A percentile compares a stretch with the other conserved stretches of the same genome.
phyloP scores from a whole-genome alignment of 2,329 filamentous ascomycete genomes.

The Chrysosporium keratinophilum region DNA sequence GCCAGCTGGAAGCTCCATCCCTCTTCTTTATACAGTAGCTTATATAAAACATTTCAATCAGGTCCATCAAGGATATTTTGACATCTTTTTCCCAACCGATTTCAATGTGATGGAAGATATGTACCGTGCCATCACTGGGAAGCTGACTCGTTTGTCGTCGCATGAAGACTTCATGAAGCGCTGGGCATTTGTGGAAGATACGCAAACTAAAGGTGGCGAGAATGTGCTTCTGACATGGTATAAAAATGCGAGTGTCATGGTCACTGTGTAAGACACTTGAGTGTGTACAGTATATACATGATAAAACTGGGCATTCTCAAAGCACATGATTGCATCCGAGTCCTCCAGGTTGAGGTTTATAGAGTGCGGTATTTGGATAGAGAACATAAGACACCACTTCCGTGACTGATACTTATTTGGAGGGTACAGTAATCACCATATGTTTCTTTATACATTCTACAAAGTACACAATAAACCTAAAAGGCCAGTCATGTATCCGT shows the following conservation, averaged over 20 bases:
- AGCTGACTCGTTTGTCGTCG: slow-evolving; percentile 70
- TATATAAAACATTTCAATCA: slow-evolving; percentile 29
- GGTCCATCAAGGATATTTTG: slow-evolving; percentile 98
- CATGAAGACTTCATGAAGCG: slow-evolving; percentile 85
- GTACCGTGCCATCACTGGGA: slow-evolving; percentile 86
- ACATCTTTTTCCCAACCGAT: slow-evolving; percentile 96
- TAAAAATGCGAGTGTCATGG: slow-evolving; percentile 86
- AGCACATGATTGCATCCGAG: no score
- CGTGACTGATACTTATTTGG: no score
- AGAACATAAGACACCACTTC: no score
- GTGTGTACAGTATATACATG: neutral
- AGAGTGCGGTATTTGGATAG: no score
- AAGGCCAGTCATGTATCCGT: no score
- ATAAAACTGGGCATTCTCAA: no score
- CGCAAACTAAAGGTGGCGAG: slow-evolving; percentile 78
- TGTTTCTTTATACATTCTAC: no score
- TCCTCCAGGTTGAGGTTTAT: no score
- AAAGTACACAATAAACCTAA: no score
- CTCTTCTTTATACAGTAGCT: slow-evolving; percentile 9
- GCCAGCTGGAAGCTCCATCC: neutral
- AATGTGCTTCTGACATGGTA: slow-evolving; percentile 91
- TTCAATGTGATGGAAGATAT: slow-evolving; percentile 84
- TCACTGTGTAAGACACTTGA: slow-evolving; percentile 53
- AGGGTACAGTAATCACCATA: no score
- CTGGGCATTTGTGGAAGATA: slow-evolving; percentile 87